phyloP scores from a whole-genome alignment of 345 rosid genomes.

The Euphorbia tirucalli region DNA sequence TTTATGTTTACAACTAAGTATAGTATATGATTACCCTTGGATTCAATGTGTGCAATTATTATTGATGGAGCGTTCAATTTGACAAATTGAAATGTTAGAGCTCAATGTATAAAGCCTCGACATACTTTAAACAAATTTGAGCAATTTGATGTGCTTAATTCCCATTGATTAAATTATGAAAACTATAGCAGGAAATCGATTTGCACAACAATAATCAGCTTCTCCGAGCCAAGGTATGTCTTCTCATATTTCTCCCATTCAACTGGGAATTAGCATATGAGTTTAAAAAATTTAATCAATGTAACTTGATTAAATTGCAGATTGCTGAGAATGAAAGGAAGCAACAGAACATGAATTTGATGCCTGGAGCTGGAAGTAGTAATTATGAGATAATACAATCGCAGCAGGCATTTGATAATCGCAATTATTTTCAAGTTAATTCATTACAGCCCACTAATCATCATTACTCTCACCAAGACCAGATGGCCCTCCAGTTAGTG shows the following conservation, averaged over 20 bases:
- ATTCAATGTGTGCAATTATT: too few species aligned
- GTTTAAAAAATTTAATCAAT: too few species aligned
- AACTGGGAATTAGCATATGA: too few species aligned
- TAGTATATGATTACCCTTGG: too few species aligned
- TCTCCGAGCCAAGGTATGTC: constrained; percentile 82
- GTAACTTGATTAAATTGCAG: constrained; percentile 29
- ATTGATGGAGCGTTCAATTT: too few species aligned
- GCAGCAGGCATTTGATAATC: constrained; percentile 53
- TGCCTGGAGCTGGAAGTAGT: constrained; percentile 60
- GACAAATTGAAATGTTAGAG: too few species aligned
- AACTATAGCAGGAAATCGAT: constrained; percentile 67
- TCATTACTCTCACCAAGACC: constrained; percentile 64
- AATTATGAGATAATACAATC: constrained; percentile 62
- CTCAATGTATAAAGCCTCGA: too few species aligned
- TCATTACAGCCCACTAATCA: constrained; percentile 72
- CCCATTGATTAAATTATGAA: not conserved
- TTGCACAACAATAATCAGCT: constrained; percentile 91
- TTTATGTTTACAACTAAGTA: too few species aligned
- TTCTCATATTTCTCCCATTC: not conserved
- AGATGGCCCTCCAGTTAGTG: constrained; percentile 83
- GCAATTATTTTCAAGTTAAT: constrained; percentile 76
- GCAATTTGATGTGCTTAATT: too few species aligned
- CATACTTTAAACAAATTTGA: too few species aligned
- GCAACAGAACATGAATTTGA: constrained; percentile 65
- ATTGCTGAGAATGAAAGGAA: constrained; percentile 86